Base-by-base conservation (phyloP, 352 stramenopile species). In the Blastocystis sp. region DNA sequence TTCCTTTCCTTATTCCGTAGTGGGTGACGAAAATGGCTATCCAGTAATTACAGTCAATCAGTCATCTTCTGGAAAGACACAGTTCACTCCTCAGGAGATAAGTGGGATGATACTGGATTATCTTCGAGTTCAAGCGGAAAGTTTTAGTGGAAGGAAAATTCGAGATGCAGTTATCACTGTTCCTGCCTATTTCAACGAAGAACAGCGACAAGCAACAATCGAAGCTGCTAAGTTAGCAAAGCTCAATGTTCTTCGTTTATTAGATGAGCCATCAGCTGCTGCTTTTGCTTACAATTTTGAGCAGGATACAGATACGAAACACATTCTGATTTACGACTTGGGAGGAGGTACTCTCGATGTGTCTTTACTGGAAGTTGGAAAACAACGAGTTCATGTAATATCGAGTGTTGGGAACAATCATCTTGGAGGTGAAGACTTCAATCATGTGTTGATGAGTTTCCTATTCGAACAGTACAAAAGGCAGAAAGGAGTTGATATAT, bases 381-480 rank as follows among this genome's bases (percentile, higher is more conserved):
- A 94, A 40, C 95, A 98, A 91, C 19, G 33, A 15, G 98, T 98
- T 91, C 96, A 98, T 91, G 90, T 92, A 48, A 81, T 91, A 59
- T 64, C 90, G 51, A 91, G 90, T 58, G 92, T 91, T 53, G 91
- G 91, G n/a, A 87, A 92, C 69, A 92, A 84, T 33, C 62, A 89
- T 35, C 79, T 92, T 11, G 91, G 91, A 48, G 91, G 91, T 35
- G 91, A 92, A 66, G 90, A 92, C 60, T 92, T 92, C 53, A 60
- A 68, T 75, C 76, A 90, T 58, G 94, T 98, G 91, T 94, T 94
- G 89, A 95, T 99, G 87, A 98, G 99, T 94, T 93, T 99, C 92
- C 98, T 98, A 93, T 99, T 99, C 91, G 98, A 99, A 89, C 98
- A 98, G 92, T 97, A 97, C 93, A 97, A 98, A 92, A 98, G 98